Base-by-base conservation (phyloP, 495 filamentous ascomycete species). In the Terfezia boudieri region DNA sequence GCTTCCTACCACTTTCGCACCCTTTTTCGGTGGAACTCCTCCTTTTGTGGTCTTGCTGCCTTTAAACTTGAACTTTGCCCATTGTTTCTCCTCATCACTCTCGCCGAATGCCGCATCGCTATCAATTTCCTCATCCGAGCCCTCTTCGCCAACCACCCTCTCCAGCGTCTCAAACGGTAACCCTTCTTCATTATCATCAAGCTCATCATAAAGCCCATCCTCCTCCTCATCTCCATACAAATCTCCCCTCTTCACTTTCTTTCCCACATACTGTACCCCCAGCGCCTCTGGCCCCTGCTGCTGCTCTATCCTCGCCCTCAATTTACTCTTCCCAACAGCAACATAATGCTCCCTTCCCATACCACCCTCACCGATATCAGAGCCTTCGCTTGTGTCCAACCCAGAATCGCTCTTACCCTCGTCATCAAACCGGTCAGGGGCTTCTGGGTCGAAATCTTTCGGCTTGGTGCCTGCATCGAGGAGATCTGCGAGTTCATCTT, bases 401-500 rank as follows among this genome's bases (percentile, higher is more conserved):
- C 78, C 79, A 17, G 74, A 76, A 35, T 73, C 76, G 59, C 74
- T 80, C 22, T 71, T 71, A 51, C 68, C 65, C 11, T 63, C 72
- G 9, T 69, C 70, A 55, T 62, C 38, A 11, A 56, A 59, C 32
- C 54, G 22, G 16, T 74, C 76, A 51, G 80, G 74, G 60, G 82
- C 80, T 71, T 96, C 89, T 0, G 86, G 86, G 64, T 98, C 89
- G 62, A 83, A 83, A 64, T 98, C 89, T 94, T 61, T 22, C 17
- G 12, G 17, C 41, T 46, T 46, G 12, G 41, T 14, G 14, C 14
- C 41, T 46, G 41, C 8, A 4, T 9, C 8, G 12, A 14, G 1
- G 4, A 46, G 41, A 14, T 14, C 41, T 46, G 12, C 4, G 14
- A 46, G 41, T 20, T 46, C 41, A 0, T 46, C 41, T 20, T 46